Percentiles rank a stretch among this genome's conserved stretches.
phyloP scores from a whole-genome alignment of 208 protist genomes.

The Crithidia acanthocephali region DNA sequence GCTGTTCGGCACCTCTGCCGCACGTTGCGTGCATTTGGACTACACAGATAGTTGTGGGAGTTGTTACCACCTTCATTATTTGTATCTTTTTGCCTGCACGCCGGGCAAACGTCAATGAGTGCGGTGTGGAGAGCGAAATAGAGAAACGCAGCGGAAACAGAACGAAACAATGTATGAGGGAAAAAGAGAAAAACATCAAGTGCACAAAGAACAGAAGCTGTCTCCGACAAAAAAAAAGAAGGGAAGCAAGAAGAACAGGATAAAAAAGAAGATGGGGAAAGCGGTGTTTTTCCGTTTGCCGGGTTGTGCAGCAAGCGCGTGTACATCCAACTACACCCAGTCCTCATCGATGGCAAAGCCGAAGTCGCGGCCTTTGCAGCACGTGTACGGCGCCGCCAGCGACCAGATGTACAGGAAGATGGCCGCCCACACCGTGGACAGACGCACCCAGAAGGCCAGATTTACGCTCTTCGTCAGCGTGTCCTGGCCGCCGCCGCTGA shows the following conservation, averaged over 20 bases:
- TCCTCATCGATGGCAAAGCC: slow-evolving; percentile 75
- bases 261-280: not conserved
- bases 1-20: too few relatives aligned
- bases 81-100: not conserved
- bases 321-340: too few relatives aligned
- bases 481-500: slow-evolving; percentile 66
- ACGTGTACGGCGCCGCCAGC: slow-evolving; percentile 90
- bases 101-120: not conserved
- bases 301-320: too few relatives aligned
- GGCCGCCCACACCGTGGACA: slow-evolving; percentile 83
- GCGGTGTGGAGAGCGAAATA: not conserved
- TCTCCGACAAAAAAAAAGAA: not conserved
- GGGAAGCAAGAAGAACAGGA: not conserved
- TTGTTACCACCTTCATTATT: too few relatives aligned
- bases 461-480: slow-evolving; percentile 52
- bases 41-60: too few relatives aligned
- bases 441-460: slow-evolving; percentile 92
- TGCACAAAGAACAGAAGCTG: not conserved
- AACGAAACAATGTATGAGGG: too few relatives aligned
- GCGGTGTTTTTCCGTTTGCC: not conserved
- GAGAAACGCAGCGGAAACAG: not conserved
- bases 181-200: not conserved
- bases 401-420: slow-evolving; percentile 93
- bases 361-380: slow-evolving; percentile 89
- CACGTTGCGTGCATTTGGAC: too few relatives aligned